Conservation (phyloP, 345 rosid species). For the Bruguiera gymnorhiza region DNA sequence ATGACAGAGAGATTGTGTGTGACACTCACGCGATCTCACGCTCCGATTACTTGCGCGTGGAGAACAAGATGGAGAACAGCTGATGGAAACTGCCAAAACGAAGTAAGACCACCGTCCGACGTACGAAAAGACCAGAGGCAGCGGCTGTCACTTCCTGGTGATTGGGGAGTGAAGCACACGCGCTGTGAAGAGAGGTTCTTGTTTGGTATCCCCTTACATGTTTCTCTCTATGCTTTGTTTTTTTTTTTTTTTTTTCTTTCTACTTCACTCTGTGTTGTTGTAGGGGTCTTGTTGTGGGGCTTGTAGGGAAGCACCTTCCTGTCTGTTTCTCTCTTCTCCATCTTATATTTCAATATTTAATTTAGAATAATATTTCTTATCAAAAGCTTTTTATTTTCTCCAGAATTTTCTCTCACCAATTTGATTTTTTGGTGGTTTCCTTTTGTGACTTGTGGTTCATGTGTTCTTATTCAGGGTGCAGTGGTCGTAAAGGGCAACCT, state of each 20-base stretch:
- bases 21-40: constrained; percentile 16
- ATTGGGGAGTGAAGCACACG: constrained; percentile 54
- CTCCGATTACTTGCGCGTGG: constrained; percentile 35
- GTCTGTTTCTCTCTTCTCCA: constrained; percentile 36
- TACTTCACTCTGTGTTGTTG: constrained; percentile 14
- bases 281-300: constrained; percentile 49
- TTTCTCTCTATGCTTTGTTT: constrained; percentile 23
- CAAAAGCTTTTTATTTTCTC: neutral
- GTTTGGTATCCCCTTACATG: constrained; percentile 48
- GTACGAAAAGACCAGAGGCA: constrained; percentile 61
- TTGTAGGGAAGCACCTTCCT: constrained; percentile 39
- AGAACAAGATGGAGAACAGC: constrained; percentile 25
- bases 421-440: constrained; percentile 41
- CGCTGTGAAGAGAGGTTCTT: constrained; percentile 29
- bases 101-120: constrained; percentile 60
- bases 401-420: neutral
- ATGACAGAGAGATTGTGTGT: constrained; percentile 10
- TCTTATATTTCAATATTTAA: neutral
- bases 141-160: constrained; percentile 39
- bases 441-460: constrained; percentile 44
- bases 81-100: constrained; percentile 44
- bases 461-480: constrained; percentile 45
- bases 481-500: constrained; percentile 57
- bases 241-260: constrained; percentile 1
- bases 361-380: neutral